Evolutionary conservation across 805 yeast genomes (phyloP), one percentile per base, ranked within the genome.

Genomic region (Candida caryicola): DNA sequence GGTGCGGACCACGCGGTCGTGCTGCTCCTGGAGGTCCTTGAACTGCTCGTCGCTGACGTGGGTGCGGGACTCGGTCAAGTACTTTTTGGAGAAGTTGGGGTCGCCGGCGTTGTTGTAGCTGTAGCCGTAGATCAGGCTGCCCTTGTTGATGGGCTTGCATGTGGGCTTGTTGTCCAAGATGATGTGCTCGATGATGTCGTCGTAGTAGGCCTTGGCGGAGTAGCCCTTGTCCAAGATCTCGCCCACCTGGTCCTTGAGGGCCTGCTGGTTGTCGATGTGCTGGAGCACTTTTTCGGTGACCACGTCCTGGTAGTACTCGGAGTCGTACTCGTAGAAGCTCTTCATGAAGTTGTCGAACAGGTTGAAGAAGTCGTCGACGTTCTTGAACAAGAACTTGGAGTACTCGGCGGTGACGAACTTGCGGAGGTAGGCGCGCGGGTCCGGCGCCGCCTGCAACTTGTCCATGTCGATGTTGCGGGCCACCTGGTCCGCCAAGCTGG

Each of bases 1-100:
- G 9, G 35, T 34, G 10, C 46, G 39, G 5, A 61, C 65, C 14
- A 60, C 39, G 3, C 33, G 29, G 26, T 55, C 62, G 45, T 64
- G 70, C 12, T 46, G 44, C 3, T 30, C 26, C 37, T 55, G 57
- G 25, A 63, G 40, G 14, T 51, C 58, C 1, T 36, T 18, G 23
- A 57, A 50, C 25, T 42, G 48, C 4, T 40, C 50, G 4, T 45
- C 47, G 4, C 25, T 9, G n/a, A 43, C 23, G 13, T 29, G 18
- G 14, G 31, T 29, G 18, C 42, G 32, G 10, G 18, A 13, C 2
- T 37, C 39, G 1, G 17, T 25, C 6, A 43, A 30, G 26, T 19
- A 43, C 15, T 36, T 34, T 13, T 34, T 39, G 30, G 42, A 39
- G 15, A 43, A 39, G 13, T 29, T 17, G 23, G 46, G 46, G 18